Base-by-base conservation (phyloP, 2,329 filamentous ascomycete genomes). In the Rhynchosporium agropyri region DNA sequence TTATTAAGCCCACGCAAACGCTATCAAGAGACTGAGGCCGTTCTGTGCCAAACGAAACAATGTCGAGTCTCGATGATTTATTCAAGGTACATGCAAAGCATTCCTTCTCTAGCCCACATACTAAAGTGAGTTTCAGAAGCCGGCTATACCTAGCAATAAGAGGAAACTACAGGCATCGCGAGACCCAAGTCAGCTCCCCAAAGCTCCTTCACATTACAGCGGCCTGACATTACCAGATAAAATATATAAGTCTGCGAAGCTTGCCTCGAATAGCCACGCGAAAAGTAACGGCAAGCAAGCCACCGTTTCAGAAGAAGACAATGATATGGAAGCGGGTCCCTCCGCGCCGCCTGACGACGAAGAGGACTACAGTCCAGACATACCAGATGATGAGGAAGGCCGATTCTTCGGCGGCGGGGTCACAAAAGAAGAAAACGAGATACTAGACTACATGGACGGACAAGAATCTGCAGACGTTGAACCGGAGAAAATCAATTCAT, bases 401-500 rank as follows among this genome's bases (percentile, higher is more conserved):
- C 88, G 95, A 10, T 99, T 99, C 80, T 99, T 97, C 71, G 95
- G 94, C 49, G 91, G 92, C 60, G 95, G 95, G 40, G 89, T 99
- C 70, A 91, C 89, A 31, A 83, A 88, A 63, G 84, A 91, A 68
- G 92, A 96, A 68, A 88, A 87, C 2, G 85, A 92, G 70, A 91
- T 95, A 26, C 83, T 99, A 72, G 90, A 98, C 76, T 98, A 89
- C 73, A 86, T 99, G 66, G 92, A 97, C 66, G 80, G 84, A 62
- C 82, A 85, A 68, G 86, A 89, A 57, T 74, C 72, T 8, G 74
- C 74, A 38, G 71, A 75, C 49, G 65, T 74, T 9, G 73, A 72
- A 67, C 83, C 86, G 0, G 92, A 96, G 70, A 93, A 89, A 76
- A 90, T 96, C 67, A 93, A 99, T 75, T 78, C 80, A 1, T 79